A percentile compares a stretch with the other conserved stretches of the same genome.
Conservation (phyloP, 2,329 filamentous ascomycete genomes). For the Epichloe coenophiala region DNA sequence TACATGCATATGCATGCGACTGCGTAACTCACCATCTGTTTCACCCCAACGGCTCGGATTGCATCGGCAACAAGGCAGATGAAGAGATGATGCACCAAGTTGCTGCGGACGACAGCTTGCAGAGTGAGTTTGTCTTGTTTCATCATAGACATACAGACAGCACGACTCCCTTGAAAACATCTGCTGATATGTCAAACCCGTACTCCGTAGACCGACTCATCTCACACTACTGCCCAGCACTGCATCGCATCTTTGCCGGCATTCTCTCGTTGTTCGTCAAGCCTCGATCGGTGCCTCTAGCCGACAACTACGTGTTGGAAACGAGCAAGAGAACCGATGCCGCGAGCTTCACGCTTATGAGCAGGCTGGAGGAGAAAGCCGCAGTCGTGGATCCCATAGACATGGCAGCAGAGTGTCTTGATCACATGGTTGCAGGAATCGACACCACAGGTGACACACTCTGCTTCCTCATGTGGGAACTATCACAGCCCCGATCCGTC, state of each 20-base stretch:
- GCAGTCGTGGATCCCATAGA: slow-evolving; percentile 35
- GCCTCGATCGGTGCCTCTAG: slow-evolving; percentile 43
- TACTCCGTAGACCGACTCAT: slow-evolving; percentile 39
- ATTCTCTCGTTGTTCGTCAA: slow-evolving; percentile 35
- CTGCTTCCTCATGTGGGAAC: slow-evolving; percentile 58
- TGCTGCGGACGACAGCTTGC: slow-evolving; percentile 52
- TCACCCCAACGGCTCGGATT: slow-evolving; percentile 49
- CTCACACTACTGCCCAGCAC: slow-evolving; percentile 39
- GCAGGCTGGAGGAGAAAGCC: slow-evolving; percentile 40
- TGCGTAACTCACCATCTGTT: slow-evolving; percentile 59
- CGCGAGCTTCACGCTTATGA: slow-evolving; percentile 42
- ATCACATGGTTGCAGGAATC: slow-evolving; percentile 60
- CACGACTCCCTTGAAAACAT: not conserved
- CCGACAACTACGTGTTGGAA: slow-evolving; percentile 44
- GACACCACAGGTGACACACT: slow-evolving; percentile 58
- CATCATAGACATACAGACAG: not conserved
- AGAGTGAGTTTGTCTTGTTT: slow-evolving; percentile 30
- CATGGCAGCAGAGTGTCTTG: slow-evolving; percentile 54
- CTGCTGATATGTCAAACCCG: not conserved
- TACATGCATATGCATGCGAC: slow-evolving; percentile 58
- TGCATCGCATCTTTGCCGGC: slow-evolving; percentile 34
- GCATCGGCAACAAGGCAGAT: slow-evolving; percentile 40
- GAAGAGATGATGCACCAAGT: slow-evolving; percentile 55
- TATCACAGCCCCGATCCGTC: slow-evolving; percentile 45
- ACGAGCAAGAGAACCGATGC: slow-evolving; percentile 32